These are phyloP conservation scores for Annulohypoxylon truncatum DNA, from an alignment of 2,329 filamentous ascomycete genomes.

Conservation along the genomic window DNA sequence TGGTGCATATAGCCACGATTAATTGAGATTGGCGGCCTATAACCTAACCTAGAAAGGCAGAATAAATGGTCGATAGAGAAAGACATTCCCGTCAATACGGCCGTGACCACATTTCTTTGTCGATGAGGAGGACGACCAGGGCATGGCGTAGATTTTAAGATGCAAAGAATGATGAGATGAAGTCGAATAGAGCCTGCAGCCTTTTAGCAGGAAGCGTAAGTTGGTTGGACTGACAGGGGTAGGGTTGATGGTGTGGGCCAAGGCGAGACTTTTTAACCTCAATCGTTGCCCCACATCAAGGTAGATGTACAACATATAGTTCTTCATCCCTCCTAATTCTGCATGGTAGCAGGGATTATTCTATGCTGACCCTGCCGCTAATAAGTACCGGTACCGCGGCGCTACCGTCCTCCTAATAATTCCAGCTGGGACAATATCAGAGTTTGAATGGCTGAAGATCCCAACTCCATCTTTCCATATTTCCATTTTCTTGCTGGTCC, in stretches of 20 bases:
- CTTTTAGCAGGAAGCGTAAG: constrained; percentile 46
- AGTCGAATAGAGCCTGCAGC: constrained; percentile 50
- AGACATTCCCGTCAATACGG: constrained; percentile 1
- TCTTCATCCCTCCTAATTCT: constrained; percentile 18
- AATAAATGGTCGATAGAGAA: neutral
- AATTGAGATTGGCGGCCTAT: constrained; percentile 9
- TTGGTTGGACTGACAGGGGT: constrained; percentile 48
- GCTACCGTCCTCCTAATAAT: constrained; percentile 32
- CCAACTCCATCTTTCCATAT: constrained; percentile 29
- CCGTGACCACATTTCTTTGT: constrained; percentile 27
- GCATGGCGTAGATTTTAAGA: constrained; percentile 30
- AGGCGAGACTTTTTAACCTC: constrained; percentile 44
- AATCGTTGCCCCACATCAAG: constrained; percentile 39
- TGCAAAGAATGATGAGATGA: constrained; percentile 48
- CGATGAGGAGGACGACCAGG: constrained; percentile 9
- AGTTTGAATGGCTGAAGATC: constrained; percentile 42
- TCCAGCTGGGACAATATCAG: constrained; percentile 41
- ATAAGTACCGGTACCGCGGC: constrained; percentile 33
- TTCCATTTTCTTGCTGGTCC: neutral
- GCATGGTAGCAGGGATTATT: neutral
- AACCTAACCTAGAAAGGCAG: constrained; percentile 18
- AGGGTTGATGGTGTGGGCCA: constrained; percentile 34
- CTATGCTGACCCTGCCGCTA: neutral
- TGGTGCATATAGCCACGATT: constrained; percentile 15
- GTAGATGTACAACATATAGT: constrained; percentile 39